Evolutionary conservation across 2,329 filamentous ascomycete genomes (phyloP).

Genomic region (Epichloe elymi): DNA sequence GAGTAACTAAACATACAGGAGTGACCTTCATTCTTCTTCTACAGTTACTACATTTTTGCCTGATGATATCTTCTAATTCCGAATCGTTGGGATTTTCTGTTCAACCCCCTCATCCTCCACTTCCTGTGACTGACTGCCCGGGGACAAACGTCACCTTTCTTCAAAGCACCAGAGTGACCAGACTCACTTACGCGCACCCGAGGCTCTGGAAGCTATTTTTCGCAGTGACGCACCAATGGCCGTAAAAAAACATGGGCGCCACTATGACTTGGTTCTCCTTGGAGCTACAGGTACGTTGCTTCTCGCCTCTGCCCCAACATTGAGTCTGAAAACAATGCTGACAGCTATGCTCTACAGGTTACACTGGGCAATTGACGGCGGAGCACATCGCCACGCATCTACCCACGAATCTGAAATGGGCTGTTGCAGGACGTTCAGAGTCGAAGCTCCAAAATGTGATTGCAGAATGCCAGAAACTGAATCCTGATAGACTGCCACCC

Average conservation of each 20-base stretch:
- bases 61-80: background rate
- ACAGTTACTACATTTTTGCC: background rate
- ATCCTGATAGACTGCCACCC: slow-evolving; percentile 57
- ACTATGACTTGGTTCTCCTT: slow-evolving; percentile 45
- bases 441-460: slow-evolving; percentile 60
- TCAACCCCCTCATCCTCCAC: background rate
- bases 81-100: background rate
- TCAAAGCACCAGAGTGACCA: background rate
- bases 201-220: background rate
- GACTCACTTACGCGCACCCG: background rate
- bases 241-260: slow-evolving; percentile 35
- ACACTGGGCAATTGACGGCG: slow-evolving; percentile 66
- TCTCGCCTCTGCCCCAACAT: slow-evolving; percentile 5
- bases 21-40: no score
- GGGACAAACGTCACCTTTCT: background rate
- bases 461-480: slow-evolving; percentile 50
- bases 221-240: slow-evolving; percentile 22
- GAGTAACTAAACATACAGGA: no score
- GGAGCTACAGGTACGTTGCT: slow-evolving; percentile 39
- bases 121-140: background rate
- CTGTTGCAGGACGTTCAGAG: slow-evolving; percentile 69
- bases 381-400: slow-evolving; percentile 60
- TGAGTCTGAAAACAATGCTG: background rate
- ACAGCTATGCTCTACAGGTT: slow-evolving; percentile 39
- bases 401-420: slow-evolving; percentile 74